Conservation (phyloP, 116 monocot species). For the Dioscorea cayenensis region DNA sequence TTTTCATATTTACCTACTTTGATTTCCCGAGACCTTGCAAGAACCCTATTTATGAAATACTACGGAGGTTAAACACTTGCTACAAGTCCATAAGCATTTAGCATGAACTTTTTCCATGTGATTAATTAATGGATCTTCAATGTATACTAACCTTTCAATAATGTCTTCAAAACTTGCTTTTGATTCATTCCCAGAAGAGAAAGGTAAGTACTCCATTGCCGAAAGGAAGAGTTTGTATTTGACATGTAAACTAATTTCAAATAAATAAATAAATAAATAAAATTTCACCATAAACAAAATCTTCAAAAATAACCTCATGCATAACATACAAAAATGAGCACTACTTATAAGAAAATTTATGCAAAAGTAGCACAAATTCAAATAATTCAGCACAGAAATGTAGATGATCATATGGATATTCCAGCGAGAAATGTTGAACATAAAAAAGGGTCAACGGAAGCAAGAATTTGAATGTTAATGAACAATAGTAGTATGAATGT, state of each 20-base stretch:
- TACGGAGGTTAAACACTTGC: background rate
- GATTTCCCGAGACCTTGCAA: slow-evolving; percentile 75
- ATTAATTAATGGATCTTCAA: background rate
- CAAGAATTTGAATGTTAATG: too few species aligned
- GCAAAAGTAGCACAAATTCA: too few species aligned
- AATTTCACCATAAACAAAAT: background rate
- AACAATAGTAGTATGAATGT: too few species aligned
- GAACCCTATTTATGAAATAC: slow-evolving; percentile 46
- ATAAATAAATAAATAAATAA: background rate
- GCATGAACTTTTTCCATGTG: background rate
- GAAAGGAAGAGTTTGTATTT: slow-evolving; percentile 92
- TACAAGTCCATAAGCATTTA: background rate
- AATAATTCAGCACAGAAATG: too few species aligned
- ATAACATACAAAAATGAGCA: background rate
- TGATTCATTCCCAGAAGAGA: slow-evolving; percentile 50
- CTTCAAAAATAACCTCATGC: background rate
- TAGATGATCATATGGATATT: too few species aligned
- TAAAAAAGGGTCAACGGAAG: too few species aligned
- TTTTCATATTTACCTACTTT: slow-evolving; percentile 42
- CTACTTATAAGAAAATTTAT: too few species aligned
- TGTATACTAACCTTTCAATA: slow-evolving; percentile 67
- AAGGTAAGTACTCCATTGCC: slow-evolving; percentile 83
- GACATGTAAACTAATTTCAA: slow-evolving; percentile 49
- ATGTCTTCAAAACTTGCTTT: slow-evolving; percentile 89
- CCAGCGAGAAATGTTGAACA: too few species aligned